A percentile compares a stretch with the other conserved stretches of the same genome.
These are phyloP conservation scores for Holtermanniella nyarrowii DNA, from an alignment of 768 basidiomycete species.

Conservation along the genomic window DNA sequence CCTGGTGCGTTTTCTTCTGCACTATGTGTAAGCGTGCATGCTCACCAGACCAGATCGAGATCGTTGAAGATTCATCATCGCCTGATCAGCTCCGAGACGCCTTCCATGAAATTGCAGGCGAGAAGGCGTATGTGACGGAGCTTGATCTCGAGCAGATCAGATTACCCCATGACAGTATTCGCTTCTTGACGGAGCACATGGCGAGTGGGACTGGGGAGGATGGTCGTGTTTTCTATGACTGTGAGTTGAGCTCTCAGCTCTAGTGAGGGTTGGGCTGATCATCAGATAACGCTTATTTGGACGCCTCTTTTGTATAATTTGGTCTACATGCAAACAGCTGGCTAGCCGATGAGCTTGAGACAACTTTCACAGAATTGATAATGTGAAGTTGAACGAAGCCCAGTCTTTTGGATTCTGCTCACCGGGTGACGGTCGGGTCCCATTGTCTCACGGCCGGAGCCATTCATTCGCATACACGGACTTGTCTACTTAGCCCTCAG, in stretches of 20 bases:
- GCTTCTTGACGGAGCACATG: constrained; percentile 75
- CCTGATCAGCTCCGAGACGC: constrained; percentile 83
- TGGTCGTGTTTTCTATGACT: constrained; percentile 19
- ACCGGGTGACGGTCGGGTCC: too few species aligned
- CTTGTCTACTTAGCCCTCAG: too few species aligned
- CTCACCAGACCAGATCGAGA: constrained; percentile 59
- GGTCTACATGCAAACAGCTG: too few species aligned
- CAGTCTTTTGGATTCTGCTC: too few species aligned
- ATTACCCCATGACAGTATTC: constrained; percentile 61
- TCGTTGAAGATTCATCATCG: constrained; percentile 77
- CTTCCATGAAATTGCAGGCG: constrained; percentile 80
- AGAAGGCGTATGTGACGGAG: constrained; percentile 93
- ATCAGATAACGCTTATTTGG: not conserved
- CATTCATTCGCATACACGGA: too few species aligned
- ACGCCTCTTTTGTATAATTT: constrained; percentile 1
- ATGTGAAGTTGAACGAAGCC: too few species aligned
- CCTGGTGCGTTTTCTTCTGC: constrained; percentile 49
- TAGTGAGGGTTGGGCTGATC: not conserved
- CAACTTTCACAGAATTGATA: constrained; percentile 19
- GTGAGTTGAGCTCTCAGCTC: constrained; percentile 7
- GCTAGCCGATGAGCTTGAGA: too few species aligned
- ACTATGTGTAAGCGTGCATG: not conserved
- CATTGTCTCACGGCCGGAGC: too few species aligned
- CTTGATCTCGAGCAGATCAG: constrained; percentile 77
- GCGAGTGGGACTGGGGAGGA: constrained; percentile 43